phyloP scores from a whole-genome alignment of 73 alveolate species.

The Paramecium pentaurelia region DNA sequence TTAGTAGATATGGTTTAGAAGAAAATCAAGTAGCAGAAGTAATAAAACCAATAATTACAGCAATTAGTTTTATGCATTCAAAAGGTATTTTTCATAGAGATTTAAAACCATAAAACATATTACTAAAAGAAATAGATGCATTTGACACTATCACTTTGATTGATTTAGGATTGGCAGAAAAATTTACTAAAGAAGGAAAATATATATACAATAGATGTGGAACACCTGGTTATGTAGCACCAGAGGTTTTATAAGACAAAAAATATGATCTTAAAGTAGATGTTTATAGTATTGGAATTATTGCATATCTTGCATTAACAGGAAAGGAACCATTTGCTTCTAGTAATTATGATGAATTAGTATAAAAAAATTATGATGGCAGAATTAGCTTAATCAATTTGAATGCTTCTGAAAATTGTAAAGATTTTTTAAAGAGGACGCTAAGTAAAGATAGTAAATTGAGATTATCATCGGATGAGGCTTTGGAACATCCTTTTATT shows the following conservation, averaged over 20 bases:
- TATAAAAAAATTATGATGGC: too few relatives aligned
- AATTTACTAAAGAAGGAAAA: not conserved
- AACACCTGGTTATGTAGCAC: conserved; percentile 96
- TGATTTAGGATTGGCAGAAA: conserved; percentile 74
- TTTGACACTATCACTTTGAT: conserved; percentile 70
- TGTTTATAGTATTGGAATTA: too few relatives aligned
- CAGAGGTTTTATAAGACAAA: conserved; percentile 83
- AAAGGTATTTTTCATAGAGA: conserved; percentile 11
- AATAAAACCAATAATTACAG: not conserved
- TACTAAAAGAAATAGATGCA: conserved; percentile 65
- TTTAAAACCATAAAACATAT: conserved; percentile 46
- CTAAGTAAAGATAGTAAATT: too few relatives aligned
- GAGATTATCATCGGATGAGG: too few relatives aligned
- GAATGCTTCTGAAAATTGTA: too few relatives aligned
- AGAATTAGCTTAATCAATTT: too few relatives aligned
- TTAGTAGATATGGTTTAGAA: conserved; percentile 22
- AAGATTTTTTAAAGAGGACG: too few relatives aligned
- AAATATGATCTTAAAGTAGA: not conserved
- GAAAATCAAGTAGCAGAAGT: not conserved
- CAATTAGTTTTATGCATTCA: conserved; percentile 33
- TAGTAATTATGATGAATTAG: too few relatives aligned
- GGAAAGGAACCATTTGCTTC: too few relatives aligned
- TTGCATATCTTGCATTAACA: too few relatives aligned
- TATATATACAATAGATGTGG: conserved; percentile 74
- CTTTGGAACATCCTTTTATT: too few relatives aligned